These are phyloP conservation scores for Hypoxylon sp. DNA, from an alignment of 2,329 filamentous ascomycete species.

Conservation along the genomic window DNA sequence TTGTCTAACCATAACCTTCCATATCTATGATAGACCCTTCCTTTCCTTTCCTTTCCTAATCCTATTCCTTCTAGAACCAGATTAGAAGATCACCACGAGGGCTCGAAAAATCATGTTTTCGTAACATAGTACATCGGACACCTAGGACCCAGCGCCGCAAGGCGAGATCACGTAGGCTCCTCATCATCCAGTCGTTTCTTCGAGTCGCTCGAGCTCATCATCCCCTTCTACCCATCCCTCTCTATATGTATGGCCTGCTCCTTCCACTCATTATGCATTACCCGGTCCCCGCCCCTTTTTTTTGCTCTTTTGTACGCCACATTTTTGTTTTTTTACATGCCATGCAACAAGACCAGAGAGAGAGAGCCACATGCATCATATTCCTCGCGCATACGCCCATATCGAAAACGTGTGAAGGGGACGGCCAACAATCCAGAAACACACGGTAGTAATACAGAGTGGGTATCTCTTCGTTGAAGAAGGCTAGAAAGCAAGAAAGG, in stretches of 20 bases:
- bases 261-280: conserved; percentile 26
- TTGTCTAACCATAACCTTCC: conserved; percentile 34
- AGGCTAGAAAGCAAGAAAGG: conserved; percentile 14
- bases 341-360: conserved; percentile 15
- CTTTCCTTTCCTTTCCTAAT: conserved; percentile 17
- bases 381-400: conserved; percentile 11
- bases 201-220: conserved; percentile 19
- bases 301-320: conserved; percentile 29
- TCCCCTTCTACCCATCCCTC: conserved; percentile 19
- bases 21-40: conserved; percentile 3
- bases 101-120: conserved; percentile 26
- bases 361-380: not conserved
- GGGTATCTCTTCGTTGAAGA: conserved; percentile 40
- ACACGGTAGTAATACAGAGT: conserved; percentile 40
- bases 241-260: conserved; percentile 16
- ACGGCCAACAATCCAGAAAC: not conserved
- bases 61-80: conserved; percentile 22
- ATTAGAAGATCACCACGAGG: conserved; percentile 15
- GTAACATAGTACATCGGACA: conserved; percentile 30
- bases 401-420: conserved; percentile 12
- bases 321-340: conserved; percentile 16
- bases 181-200: conserved; percentile 33
- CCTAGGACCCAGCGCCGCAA: not conserved
- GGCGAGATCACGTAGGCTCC: not conserved
- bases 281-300: conserved; percentile 25